phyloP scores from a whole-genome alignment of 2,329 filamentous ascomycete species.

The Monilinia fructigena region DNA sequence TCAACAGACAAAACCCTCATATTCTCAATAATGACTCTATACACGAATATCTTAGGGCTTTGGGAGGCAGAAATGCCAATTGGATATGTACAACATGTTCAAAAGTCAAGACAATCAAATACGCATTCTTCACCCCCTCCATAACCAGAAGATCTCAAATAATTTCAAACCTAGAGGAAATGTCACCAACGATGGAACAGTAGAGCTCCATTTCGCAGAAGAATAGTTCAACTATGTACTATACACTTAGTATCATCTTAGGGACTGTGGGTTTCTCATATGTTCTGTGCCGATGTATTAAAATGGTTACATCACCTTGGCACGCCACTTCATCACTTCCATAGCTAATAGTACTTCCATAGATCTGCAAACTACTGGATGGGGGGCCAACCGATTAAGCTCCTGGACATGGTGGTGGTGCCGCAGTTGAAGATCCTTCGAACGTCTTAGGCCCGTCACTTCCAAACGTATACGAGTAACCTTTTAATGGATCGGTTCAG shows the following conservation, averaged over 20 bases:
- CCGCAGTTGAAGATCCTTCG: constrained; percentile 61
- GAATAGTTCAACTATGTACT: constrained; percentile 70
- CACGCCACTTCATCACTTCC: constrained; percentile 5
- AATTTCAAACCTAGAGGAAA: constrained; percentile 35
- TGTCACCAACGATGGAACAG: constrained; percentile 59
- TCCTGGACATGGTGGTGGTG: constrained; percentile 58
- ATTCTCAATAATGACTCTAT: constrained; percentile 26
- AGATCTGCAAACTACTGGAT: constrained; percentile 87
- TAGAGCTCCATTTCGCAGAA: constrained; percentile 63
- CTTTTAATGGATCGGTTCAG: constrained; percentile 97
- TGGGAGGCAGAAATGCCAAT: constrained; percentile 33
- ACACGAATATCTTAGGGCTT: constrained; percentile 28
- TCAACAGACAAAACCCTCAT: neutral
- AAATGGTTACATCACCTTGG: constrained; percentile 62
- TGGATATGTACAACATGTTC: constrained; percentile 39
- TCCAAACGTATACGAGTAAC: constrained; percentile 86
- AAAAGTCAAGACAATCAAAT: constrained; percentile 20
- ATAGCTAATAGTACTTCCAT: constrained; percentile 24
- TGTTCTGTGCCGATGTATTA: constrained; percentile 79
- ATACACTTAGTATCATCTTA: constrained; percentile 73
- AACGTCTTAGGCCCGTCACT: constrained; percentile 76
- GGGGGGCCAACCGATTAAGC: constrained; percentile 92
- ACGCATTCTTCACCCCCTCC: constrained; percentile 34
- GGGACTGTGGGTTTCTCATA: constrained; percentile 79
- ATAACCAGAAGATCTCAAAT: constrained; percentile 33